Evolutionary conservation across 2,329 filamentous ascomycete genomes (phyloP), one percentile per base, ranked within the genome.

Genomic region (Penicillium sp.): DNA sequence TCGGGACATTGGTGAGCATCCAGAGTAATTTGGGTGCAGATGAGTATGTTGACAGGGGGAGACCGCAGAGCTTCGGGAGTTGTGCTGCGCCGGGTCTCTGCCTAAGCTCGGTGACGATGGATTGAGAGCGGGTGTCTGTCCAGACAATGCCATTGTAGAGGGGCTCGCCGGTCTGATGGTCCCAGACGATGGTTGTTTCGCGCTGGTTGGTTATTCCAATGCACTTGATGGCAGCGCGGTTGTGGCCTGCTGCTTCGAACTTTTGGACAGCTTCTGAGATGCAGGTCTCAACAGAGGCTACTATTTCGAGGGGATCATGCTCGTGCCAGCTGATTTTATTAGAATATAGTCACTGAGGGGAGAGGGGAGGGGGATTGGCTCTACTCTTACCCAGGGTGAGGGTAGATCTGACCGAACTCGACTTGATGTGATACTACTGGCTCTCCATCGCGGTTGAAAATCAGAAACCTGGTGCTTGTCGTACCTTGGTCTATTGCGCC

Each of bases 401-500:
- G 90, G 72, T 95, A 93, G 58, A 88, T 83, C 72, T 96, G 92
- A 59, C 84, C 83, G 66, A 96, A 92, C 70, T 95, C 90, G 60
- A 93, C 85, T 75, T 96, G 91, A 71, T 96, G 89, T 60, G 85
- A 87, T 22, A 88, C 90, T 32, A 94, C 84, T 3, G 89, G 88
- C 58, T 89, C 86, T 48, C 91, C 91, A 50, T 83, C 76, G 56
- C 83, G 83, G 74, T 95, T 87, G 77, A 96, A 96, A 67, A 97
- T 92, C 61, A 96, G 81, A 74, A 96, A 96, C 44, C 92, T 82
- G 22, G 91, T 89, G 52, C 89, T 93, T 16, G 92, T 96, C 13
- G 92, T 96, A 47, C 92, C 92, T 68, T 95, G 91, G 69, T 96
- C 92, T 68, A 96, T 92, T 59, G 89, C 89, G 48, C 90, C 92